Evolutionary conservation across 257 asterid species (phyloP).

Genomic region (Solanum rostratum): DNA sequence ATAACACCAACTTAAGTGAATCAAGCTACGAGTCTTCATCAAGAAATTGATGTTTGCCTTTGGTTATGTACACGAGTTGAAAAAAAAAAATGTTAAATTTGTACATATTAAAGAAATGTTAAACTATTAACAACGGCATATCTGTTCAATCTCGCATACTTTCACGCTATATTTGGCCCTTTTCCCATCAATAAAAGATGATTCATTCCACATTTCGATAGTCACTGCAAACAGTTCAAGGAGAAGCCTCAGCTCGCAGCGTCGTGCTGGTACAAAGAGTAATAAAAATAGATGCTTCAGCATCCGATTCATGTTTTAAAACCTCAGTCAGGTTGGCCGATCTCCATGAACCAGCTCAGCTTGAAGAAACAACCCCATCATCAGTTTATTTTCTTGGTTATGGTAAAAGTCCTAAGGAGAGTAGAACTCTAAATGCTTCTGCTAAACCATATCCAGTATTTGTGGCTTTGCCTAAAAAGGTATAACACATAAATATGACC

Average conservation of each 20-base stretch:
- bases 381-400: conserved; percentile 38
- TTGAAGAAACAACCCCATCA: conserved; percentile 34
- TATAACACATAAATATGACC: no score
- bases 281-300: conserved; percentile 19
- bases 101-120: neutral
- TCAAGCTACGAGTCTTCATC: neutral
- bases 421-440: conserved; percentile 19
- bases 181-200: neutral
- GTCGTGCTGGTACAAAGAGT: conserved; percentile 7
- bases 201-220: neutral
- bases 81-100: neutral
- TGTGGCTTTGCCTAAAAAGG: conserved; percentile 16
- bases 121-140: neutral
- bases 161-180: neutral
- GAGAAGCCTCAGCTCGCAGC: neutral
- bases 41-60: neutral
- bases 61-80: neutral
- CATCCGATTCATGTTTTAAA: conserved; percentile 32
- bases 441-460: conserved; percentile 25
- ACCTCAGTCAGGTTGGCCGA: conserved; percentile 46
- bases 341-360: conserved; percentile 68
- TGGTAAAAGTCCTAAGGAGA: conserved; percentile 28
- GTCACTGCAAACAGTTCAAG: neutral
- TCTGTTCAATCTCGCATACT: neutral
- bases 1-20: neutral